phyloP scores from a whole-genome alignment of 192 early-diverging fungal species.

The Chytriomyces sp. region DNA sequence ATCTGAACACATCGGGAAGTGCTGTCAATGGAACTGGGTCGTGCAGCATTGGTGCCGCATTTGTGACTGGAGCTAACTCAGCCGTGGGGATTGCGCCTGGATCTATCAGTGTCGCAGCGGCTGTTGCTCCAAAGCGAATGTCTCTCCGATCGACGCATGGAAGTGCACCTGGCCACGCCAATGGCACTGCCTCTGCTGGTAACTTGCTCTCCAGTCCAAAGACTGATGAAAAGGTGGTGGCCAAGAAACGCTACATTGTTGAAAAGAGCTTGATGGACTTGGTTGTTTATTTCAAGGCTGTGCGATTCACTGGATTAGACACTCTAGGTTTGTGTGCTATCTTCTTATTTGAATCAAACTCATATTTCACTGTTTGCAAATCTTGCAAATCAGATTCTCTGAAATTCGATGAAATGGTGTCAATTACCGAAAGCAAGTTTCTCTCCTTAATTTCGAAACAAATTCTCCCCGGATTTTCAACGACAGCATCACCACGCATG shows the following conservation, averaged over 20 bases:
- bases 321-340: constrained; percentile 40
- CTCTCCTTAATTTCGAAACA: constrained; percentile 52
- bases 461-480: neutral
- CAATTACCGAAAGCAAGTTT: constrained; percentile 74
- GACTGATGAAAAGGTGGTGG: neutral
- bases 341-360: neutral
- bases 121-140: neutral
- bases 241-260: constrained; percentile 37
- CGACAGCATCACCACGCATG: neutral
- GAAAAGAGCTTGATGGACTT: constrained; percentile 46
- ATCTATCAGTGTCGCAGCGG: neutral
- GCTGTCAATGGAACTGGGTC: neutral
- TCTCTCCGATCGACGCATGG: neutral
- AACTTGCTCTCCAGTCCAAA: neutral
- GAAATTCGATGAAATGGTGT: constrained; percentile 69
- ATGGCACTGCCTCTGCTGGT: neutral
- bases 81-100: neutral
- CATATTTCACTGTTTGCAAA: neutral
- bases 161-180: neutral
- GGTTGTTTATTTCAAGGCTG: constrained; percentile 50
- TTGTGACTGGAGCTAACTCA: neutral
- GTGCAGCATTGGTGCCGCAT: neutral
- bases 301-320: constrained; percentile 40
- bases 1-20: no score
- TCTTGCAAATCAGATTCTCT: constrained; percentile 51